phyloP scores from a whole-genome alignment of 352 stramenopile species.

The Globisporangium cederbergense region DNA sequence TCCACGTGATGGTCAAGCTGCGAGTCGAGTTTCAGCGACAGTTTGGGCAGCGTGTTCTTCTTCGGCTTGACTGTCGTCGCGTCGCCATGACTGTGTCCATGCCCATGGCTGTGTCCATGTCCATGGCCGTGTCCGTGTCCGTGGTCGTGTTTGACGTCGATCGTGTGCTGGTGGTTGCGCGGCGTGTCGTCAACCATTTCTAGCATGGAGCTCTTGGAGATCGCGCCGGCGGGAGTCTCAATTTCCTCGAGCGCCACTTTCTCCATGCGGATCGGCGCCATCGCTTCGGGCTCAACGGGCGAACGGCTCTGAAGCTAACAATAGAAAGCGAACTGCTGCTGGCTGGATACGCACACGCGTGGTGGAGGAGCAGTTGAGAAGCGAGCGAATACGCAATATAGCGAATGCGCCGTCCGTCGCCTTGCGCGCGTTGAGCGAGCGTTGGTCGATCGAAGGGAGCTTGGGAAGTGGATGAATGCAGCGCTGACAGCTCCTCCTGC shows the following conservation, averaged over 20 bases:
- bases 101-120: neutral
- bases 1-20: constrained; percentile 18
- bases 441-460: neutral
- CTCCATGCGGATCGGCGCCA: constrained; percentile 19
- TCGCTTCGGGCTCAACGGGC: neutral
- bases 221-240: constrained; percentile 15
- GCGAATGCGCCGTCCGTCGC: neutral
- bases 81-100: neutral
- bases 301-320: neutral
- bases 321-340: neutral
- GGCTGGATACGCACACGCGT: neutral
- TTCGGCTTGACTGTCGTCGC: neutral
- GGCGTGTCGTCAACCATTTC: constrained; percentile 21
- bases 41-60: constrained; percentile 15
- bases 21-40: constrained; percentile 18
- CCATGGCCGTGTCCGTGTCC: neutral
- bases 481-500: constrained; percentile 3
- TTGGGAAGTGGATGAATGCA: constrained; percentile 6
- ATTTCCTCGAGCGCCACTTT: constrained; percentile 23
- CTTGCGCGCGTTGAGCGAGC: neutral
- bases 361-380: neutral
- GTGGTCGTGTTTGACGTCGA: constrained; percentile 6
- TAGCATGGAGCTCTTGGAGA: constrained; percentile 19
- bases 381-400: neutral
- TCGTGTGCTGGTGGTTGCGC: constrained; percentile 5